Base-by-base conservation (phyloP, 208 protist species). In the Phytomonas sp. region DNA sequence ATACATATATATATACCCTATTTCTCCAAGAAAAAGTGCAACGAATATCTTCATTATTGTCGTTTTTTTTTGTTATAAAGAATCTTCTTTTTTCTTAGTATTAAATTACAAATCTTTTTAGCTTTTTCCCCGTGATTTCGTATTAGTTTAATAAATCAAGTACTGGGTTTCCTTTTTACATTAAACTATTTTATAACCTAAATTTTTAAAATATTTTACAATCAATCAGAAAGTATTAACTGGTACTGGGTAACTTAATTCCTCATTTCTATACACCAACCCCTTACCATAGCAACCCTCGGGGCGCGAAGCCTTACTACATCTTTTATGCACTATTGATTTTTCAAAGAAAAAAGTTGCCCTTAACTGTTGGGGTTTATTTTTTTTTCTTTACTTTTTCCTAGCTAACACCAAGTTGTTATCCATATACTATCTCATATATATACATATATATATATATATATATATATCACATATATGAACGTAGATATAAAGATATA, bases 1-100 rank as follows among this genome's bases (percentile, higher is more conserved):
- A 65, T 65, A 65, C 23, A 33, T 65, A 51, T 65, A 65, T 65
- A 65, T 63, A 23, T 65, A 65, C 36, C 33, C 36, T 53, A 4
- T 8, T 65, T 37, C 33, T 60, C 36, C 33, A 65, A 51, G 13
- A 65, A 46, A 69, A 59, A 13, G 32, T 33, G 51, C 11, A 33
- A 30, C 36, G 40, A 71, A 63, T 26, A 62, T 62, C 32, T 56
- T 51, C 67, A 34, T 46, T 66, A 67, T 36, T 46, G 15, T n/a
- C 31, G 29, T 62, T 71, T 62, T 23, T 20, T 32, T 43, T 53
- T 62, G 1, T n/a, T 64, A 31, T 73, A 17, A n/a, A 43, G 23
- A 7, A 40, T 79, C 37, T 51, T 66, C 77, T 67, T 77, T 71
- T 69, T 70, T 70, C 66, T 62, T 64, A 28, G 17, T 65, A 26